Conservation (phyloP, 2,329 filamentous ascomycete species). For the Cladophialophora immunda region DNA sequence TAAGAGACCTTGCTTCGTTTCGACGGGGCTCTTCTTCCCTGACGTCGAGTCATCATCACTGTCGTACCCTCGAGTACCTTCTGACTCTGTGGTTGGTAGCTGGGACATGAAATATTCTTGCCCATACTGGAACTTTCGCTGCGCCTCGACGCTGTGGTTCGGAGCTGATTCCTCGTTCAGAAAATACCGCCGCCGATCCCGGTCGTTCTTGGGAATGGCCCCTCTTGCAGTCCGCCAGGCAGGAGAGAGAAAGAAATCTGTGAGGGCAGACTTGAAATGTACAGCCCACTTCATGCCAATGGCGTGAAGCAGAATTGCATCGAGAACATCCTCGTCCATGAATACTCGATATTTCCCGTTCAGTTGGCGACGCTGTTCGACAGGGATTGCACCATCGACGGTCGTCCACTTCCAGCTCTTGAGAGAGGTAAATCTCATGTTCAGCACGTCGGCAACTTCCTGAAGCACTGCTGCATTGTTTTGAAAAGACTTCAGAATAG, state of each 20-base stretch:
- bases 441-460: constrained; percentile 66
- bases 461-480: constrained; percentile 59
- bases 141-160: constrained; percentile 44
- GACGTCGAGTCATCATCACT: constrained; percentile 44
- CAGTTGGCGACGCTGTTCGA: constrained; percentile 62
- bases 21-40: constrained; percentile 52
- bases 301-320: constrained; percentile 64
- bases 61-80: constrained; percentile 51
- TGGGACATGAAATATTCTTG: constrained; percentile 65
- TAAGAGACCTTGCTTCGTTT: constrained; percentile 65
- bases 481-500: constrained; percentile 61
- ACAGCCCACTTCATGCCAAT: constrained; percentile 63
- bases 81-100: constrained; percentile 54
- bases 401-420: constrained; percentile 63
- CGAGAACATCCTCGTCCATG: constrained; percentile 67
- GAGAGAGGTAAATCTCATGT: constrained; percentile 62
- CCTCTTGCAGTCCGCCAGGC: constrained; percentile 53
- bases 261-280: constrained; percentile 55
- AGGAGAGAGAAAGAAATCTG: constrained; percentile 46
- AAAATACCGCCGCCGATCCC: constrained; percentile 57
- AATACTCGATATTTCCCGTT: constrained; percentile 68
- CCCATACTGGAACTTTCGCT: constrained; percentile 50
- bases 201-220: constrained; percentile 49
- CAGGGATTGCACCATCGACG: constrained; percentile 47
- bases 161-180: constrained; percentile 42